Base-by-base conservation (phyloP, 2,329 filamentous ascomycete species). In the Xylaria polymorpha region DNA sequence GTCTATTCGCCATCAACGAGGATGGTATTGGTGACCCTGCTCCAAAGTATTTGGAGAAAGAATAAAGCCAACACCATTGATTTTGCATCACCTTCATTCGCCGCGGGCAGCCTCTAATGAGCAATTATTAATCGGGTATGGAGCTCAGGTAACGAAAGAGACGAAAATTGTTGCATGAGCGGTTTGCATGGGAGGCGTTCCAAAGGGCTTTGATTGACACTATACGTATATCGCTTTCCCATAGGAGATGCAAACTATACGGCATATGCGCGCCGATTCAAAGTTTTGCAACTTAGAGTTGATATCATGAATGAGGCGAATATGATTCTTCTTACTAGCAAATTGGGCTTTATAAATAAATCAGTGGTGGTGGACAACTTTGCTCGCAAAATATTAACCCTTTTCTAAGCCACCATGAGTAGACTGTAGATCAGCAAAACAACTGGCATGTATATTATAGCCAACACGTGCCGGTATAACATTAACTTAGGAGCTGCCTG, bases 21-120 rank as follows among this genome's bases (percentile, higher is more conserved):
- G 94, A 98, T 79, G 96, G 96, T 51, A 99, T 99, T 77, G 94
- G 94, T 35, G 96, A 99, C 79, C 96, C 96, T 53, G 93, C 91
- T 68, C 95, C 96, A 55, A 99, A 99, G 85, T 96, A 99, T 77
- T 81, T 95, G 79, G 95, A 98, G 79, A 97, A 97, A 82, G 75
- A 78, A n/a, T 77, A 72, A 46, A 64, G 37, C 18, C 20, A 25
- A 18, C 62, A 53, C 22, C 29, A 25, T 25, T 29, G 15, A 10
- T 35, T 56, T 37, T 60, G 18, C 44, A 14, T 18, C 14, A 41
- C 18, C n/a, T 58, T 64, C 25, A 10, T 58, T 43, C 22, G 8
- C 29, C 6, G 12, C 35, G 32, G 43, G 62, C 10, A 37, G 50
- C 53, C 63, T 59, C 25, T 20, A n/a, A 39, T 20, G n/a, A 32